phyloP scores from a whole-genome alignment of 2,329 filamentous ascomycete species.

The Fusarium sulawesiense region DNA sequence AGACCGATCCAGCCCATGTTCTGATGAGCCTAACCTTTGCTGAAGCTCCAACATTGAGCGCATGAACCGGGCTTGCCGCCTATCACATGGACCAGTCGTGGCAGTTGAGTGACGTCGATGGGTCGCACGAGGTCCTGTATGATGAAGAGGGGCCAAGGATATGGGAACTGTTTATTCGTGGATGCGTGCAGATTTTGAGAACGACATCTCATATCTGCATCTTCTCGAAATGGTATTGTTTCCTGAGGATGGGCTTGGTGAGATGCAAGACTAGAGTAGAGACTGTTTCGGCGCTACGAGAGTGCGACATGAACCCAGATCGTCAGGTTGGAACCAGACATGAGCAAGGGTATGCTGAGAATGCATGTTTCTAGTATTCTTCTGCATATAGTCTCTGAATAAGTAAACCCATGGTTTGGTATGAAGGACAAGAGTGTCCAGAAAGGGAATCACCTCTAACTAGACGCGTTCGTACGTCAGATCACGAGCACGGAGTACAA shows the following conservation, averaged over 20 bases:
- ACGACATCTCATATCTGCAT: constrained; percentile 13
- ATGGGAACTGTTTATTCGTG: constrained; percentile 3
- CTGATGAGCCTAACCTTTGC: neutral
- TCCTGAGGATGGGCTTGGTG: neutral
- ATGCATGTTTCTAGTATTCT: neutral
- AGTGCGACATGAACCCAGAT: neutral
- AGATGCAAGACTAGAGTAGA: neutral
- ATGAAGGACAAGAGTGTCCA: constrained; percentile 8
- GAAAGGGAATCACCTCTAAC: neutral
- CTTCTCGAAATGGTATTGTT: constrained; percentile 1
- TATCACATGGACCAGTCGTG: constrained; percentile 35
- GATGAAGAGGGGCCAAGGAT: constrained; percentile 17
- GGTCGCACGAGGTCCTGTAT: constrained; percentile 21
- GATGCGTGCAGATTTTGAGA: constrained; percentile 8
- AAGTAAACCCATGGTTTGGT: neutral
- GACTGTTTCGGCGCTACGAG: neutral
- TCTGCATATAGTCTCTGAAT: neutral
- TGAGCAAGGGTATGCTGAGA: neutral
- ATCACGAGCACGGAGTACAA: constrained; percentile 38
- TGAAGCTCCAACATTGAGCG: constrained; percentile 21
- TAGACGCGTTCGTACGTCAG: constrained; percentile 27
- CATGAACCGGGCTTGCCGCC: constrained; percentile 36
- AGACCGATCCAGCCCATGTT: neutral
- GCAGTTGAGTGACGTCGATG: constrained; percentile 32
- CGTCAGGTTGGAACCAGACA: neutral